Conservation (phyloP, 202 grass and related monocot species). For the Thinopyrum obtusiflorum region DNA sequence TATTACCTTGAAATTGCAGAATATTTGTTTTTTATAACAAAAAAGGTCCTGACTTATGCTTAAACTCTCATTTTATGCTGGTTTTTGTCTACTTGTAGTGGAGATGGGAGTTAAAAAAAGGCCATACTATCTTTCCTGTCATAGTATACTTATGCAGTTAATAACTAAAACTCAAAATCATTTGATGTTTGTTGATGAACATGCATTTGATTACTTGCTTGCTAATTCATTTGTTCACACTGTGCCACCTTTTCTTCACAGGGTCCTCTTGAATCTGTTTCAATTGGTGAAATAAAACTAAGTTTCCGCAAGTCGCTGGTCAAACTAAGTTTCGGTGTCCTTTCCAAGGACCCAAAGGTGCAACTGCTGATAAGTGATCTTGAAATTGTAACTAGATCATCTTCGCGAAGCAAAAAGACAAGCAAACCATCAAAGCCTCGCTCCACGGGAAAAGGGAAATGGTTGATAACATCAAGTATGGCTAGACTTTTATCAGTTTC, state of each 20-base stretch:
- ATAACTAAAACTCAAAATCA: constrained; percentile 21
- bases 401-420: constrained; percentile 49
- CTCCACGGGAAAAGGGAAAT: constrained; percentile 86
- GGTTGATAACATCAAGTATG: constrained; percentile 73
- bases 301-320: constrained; percentile 85
- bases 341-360: constrained; percentile 84
- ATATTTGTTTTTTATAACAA: not conserved
- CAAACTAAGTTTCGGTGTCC: constrained; percentile 70
- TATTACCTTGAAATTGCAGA: constrained; percentile 16
- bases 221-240: constrained; percentile 21
- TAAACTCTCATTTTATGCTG: constrained; percentile 3
- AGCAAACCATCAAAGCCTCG: constrained; percentile 54
- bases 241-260: constrained; percentile 38
- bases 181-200: constrained; percentile 24
- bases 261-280: constrained; percentile 86
- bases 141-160: constrained; percentile 10
- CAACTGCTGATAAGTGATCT: constrained; percentile 89
- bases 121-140: constrained; percentile 10
- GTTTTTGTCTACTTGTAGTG: constrained; percentile 6
- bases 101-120: not conserved
- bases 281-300: constrained; percentile 92
- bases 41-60: not conserved
- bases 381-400: constrained; percentile 74
- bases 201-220: constrained; percentile 8
- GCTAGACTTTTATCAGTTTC: constrained; percentile 80